Evolutionary conservation across 2,329 filamentous ascomycete genomes (phyloP).

Genomic region (Hymenoscyphus salicellus): DNA sequence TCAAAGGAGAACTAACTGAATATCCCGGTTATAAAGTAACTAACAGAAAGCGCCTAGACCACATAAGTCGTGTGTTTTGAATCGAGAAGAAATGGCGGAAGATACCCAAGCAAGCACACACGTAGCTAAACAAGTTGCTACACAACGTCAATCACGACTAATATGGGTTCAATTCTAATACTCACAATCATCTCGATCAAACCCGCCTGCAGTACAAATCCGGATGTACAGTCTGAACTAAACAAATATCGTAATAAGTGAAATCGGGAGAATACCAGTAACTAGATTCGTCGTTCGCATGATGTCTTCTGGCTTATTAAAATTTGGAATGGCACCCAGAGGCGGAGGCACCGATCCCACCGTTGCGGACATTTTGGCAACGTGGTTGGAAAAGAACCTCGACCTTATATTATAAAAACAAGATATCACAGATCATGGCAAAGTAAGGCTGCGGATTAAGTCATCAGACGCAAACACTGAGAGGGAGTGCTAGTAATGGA

Average conservation of each 20-base stretch:
- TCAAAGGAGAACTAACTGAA: not conserved
- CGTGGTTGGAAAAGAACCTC: not conserved
- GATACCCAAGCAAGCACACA: not conserved
- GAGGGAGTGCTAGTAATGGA: not conserved
- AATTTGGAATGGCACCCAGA: not conserved
- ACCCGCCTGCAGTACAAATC: not conserved
- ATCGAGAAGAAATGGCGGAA: not conserved
- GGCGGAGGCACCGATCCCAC: not conserved
- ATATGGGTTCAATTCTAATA: not conserved
- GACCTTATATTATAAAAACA: not conserved
- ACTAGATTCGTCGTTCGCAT: not conserved
- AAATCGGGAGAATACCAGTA: not conserved
- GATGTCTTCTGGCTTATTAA: conserved; percentile 1
- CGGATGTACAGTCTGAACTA: not conserved
- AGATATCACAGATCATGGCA: not conserved
- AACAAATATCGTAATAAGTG: not conserved
- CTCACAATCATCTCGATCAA: not conserved
- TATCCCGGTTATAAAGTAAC: not conserved
- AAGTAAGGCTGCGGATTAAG: not conserved
- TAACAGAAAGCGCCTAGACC: not conserved
- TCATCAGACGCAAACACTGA: not conserved
- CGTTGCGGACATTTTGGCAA: not conserved
- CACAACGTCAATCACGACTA: not conserved
- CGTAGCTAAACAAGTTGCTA: not conserved
- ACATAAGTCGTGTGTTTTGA: not conserved